Evolutionary conservation across 2,329 filamentous ascomycete genomes (phyloP).

Genomic region (Plenodomus biglobosus): DNA sequence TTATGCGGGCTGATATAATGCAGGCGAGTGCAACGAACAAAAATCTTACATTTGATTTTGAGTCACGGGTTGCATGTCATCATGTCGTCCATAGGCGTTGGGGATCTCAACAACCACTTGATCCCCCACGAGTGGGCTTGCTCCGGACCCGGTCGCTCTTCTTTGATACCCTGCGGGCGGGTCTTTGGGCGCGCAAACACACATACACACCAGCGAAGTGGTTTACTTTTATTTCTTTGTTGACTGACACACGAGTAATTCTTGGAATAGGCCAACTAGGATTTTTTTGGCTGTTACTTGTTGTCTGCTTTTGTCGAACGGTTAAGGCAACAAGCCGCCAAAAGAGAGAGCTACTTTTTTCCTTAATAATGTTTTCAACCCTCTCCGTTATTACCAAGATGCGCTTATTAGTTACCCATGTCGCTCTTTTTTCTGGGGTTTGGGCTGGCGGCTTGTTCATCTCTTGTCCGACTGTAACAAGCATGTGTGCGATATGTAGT

Average conservation of each 20-base stretch:
- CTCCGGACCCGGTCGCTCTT: constrained; percentile 35
- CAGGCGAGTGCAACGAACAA: constrained; percentile 24
- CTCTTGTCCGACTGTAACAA: constrained; percentile 3
- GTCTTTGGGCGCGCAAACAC: constrained; percentile 18
- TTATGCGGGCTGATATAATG: constrained; percentile 92
- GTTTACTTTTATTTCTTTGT: constrained; percentile 16
- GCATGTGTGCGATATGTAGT: constrained; percentile 18
- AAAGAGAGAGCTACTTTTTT: background rate
- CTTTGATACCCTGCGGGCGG: constrained; percentile 41
- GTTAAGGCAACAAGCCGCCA: background rate
- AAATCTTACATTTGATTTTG: constrained; percentile 36
- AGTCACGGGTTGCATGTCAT: constrained; percentile 42
- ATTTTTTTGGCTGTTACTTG: background rate
- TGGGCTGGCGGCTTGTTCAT: background rate
- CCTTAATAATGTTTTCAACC: background rate
- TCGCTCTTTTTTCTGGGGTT: background rate
- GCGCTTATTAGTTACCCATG: background rate
- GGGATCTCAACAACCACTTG: constrained; percentile 35
- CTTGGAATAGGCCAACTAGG: constrained; percentile 4
- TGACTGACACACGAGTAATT: constrained; percentile 12
- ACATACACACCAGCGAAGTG: constrained; percentile 18
- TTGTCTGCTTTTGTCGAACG: background rate
- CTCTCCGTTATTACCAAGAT: background rate
- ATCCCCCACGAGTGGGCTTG: constrained; percentile 37
- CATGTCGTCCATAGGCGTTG: constrained; percentile 43